Evolutionary conservation across 176 grass and related monocot genomes (phyloP).

Genomic region (Aegilops bicornis): DNA sequence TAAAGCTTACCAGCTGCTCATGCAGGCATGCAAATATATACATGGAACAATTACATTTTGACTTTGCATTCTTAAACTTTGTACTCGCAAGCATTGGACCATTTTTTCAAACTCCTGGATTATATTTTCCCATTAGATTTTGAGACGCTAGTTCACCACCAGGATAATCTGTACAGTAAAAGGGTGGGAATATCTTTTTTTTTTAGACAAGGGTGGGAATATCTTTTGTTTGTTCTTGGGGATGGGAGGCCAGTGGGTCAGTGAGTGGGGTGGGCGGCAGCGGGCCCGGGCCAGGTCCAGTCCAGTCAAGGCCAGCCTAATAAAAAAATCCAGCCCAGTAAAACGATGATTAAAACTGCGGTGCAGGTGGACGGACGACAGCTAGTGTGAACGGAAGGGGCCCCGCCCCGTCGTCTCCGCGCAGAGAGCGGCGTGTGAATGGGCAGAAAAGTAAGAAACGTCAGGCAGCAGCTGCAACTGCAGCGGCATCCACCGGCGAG

Average conservation of each 20-base stretch:
- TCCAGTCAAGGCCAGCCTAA: constrained; percentile 30
- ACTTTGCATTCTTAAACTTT: background rate
- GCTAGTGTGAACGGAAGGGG: constrained; percentile 38
- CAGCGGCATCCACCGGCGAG: constrained; percentile 43
- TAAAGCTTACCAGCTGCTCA: constrained; percentile 16
- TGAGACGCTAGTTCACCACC: too few species aligned
- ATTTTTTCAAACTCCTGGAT: too few species aligned
- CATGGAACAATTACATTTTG: background rate
- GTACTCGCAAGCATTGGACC: background rate
- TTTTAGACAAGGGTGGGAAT: background rate
- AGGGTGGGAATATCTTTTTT: background rate
- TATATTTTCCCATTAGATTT: too few species aligned
- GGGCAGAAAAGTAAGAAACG: constrained; percentile 44
- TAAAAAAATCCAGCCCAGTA: background rate
- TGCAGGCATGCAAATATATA: constrained; percentile 30
- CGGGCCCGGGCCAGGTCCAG: background rate
- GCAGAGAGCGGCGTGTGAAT: constrained; percentile 41
- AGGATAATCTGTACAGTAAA: background rate
- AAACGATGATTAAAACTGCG: constrained; percentile 10
- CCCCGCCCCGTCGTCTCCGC: background rate
- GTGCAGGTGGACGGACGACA: constrained; percentile 1
- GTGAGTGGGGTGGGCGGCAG: background rate
- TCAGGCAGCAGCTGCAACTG: constrained; percentile 23
- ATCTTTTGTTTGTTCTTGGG: background rate
- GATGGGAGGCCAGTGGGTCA: background rate